phyloP scores from a whole-genome alignment of 1,139 yeast species.

The Candida anutae region DNA sequence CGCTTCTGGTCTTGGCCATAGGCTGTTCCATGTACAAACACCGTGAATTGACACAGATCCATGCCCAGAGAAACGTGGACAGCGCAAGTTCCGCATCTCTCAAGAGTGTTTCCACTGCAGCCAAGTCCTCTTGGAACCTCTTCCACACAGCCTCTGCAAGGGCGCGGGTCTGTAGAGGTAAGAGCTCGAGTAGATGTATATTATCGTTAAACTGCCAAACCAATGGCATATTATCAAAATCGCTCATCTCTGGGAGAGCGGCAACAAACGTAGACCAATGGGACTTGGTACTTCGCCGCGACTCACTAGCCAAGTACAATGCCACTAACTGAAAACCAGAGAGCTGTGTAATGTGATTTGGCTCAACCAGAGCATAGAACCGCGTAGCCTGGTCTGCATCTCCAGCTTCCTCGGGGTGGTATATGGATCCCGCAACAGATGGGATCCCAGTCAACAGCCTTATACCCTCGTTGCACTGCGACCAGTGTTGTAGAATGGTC shows the following conservation, averaged over 20 bases:
- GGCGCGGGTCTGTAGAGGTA: constrained; percentile 31
- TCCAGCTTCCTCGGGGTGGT: constrained; percentile 13
- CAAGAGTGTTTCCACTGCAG: constrained; percentile 11
- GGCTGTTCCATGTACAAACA: constrained; percentile 75
- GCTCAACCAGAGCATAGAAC: constrained; percentile 24
- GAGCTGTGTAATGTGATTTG: constrained; percentile 23
- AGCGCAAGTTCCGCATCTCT: constrained; percentile 8
- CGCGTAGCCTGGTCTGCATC: constrained; percentile 13
- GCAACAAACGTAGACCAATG: constrained; percentile 62
- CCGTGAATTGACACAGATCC: constrained; percentile 88
- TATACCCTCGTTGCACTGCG: constrained; percentile 18
- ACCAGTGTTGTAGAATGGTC: constrained; percentile 40
- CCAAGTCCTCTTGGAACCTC: constrained; percentile 33
- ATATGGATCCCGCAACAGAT: constrained; percentile 11
- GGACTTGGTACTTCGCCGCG: constrained; percentile 29
- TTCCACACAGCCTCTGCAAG: constrained; percentile 29
- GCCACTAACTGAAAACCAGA: constrained; percentile 43
- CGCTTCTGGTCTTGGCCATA: constrained; percentile 37
- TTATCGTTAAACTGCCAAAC: constrained; percentile 36
- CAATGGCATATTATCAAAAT: constrained; percentile 43
- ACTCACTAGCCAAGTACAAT: constrained; percentile 43
- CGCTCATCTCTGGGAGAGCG: constrained; percentile 45
- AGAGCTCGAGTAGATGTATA: constrained; percentile 19
- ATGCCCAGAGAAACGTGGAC: constrained; percentile 48
- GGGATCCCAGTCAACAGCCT: no score